These are phyloP conservation scores for Pseudonectria buxi DNA, from an alignment of 2,329 filamentous ascomycete genomes.

Conservation along the genomic window DNA sequence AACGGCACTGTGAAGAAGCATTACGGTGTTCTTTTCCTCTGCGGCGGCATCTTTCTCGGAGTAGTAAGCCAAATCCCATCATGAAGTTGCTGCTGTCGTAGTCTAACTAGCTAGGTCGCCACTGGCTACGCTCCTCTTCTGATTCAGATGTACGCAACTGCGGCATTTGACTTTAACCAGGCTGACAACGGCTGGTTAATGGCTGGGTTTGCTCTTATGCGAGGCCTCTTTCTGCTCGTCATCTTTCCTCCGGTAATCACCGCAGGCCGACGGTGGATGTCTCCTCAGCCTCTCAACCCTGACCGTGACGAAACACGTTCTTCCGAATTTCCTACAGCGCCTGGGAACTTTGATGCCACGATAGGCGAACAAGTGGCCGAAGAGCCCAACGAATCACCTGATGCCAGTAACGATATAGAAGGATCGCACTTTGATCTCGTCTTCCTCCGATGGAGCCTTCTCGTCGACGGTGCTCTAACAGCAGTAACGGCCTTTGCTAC, in stretches of 20 bases:
- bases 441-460: conserved; percentile 58
- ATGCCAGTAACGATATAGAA: conserved; percentile 32
- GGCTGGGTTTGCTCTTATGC: conserved; percentile 48
- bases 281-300: neutral
- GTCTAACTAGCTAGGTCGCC: conserved; percentile 43
- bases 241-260: conserved; percentile 48
- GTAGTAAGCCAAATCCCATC: conserved; percentile 38
- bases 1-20: conserved; percentile 48
- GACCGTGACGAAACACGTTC: conserved; percentile 7
- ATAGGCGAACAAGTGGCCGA: conserved; percentile 34
- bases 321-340: conserved; percentile 26
- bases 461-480: conserved; percentile 59
- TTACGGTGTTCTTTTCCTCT: conserved; percentile 58
- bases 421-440: conserved; percentile 58
- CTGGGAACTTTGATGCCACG: conserved; percentile 35
- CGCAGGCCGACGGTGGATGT: conserved; percentile 28
- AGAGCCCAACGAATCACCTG: conserved; percentile 34
- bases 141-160: conserved; percentile 53
- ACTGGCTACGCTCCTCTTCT: conserved; percentile 61
- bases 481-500: conserved; percentile 56
- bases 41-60: conserved; percentile 58
- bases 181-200: conserved; percentile 51
- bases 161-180: conserved; percentile 48
- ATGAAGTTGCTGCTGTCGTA: neutral
- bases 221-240: conserved; percentile 48